A percentile compares a stretch with the other conserved stretches of the same genome.
Conservation (phyloP, 148 eudicot species). For the Silene conica region DNA sequence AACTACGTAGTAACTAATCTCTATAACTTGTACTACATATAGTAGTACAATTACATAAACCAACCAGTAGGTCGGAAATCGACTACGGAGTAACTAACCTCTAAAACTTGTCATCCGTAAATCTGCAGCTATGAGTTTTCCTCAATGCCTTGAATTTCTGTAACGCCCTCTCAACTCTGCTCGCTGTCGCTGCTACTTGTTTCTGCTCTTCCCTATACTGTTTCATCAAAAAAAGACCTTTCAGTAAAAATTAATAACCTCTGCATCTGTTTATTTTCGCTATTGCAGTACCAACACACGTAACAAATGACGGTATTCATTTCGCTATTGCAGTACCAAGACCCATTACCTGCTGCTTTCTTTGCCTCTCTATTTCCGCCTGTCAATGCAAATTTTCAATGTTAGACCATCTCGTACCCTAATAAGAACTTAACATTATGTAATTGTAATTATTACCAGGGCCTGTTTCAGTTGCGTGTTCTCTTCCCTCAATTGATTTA, state of each 20-base stretch:
- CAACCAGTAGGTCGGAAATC: neutral
- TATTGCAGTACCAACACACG: too few species aligned
- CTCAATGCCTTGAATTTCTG: conserved; percentile 36
- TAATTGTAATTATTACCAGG: conserved; percentile 28
- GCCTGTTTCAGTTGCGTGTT: conserved; percentile 49
- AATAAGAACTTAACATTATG: neutral
- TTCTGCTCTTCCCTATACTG: conserved; percentile 49
- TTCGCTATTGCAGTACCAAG: too few species aligned
- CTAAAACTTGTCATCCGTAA: neutral
- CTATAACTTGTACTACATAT: neutral
- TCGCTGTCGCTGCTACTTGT: conserved; percentile 28
- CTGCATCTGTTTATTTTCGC: too few species aligned
- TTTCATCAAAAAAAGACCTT: neutral
- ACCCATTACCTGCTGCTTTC: conserved; percentile 28
- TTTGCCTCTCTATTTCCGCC: conserved; percentile 48
- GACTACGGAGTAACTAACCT: neutral
- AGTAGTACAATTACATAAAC: neutral
- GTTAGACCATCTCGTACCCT: neutral
- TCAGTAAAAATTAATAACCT: neutral
- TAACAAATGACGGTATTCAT: too few species aligned
- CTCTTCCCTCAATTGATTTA: conserved; percentile 60
- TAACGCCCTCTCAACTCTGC: conserved; percentile 33
- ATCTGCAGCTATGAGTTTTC: conserved; percentile 47
- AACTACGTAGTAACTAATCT: neutral
- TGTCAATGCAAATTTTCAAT: conserved; percentile 15